Base-by-base conservation (phyloP, 108 stramenopile species). In the Tribonema minus region DNA sequence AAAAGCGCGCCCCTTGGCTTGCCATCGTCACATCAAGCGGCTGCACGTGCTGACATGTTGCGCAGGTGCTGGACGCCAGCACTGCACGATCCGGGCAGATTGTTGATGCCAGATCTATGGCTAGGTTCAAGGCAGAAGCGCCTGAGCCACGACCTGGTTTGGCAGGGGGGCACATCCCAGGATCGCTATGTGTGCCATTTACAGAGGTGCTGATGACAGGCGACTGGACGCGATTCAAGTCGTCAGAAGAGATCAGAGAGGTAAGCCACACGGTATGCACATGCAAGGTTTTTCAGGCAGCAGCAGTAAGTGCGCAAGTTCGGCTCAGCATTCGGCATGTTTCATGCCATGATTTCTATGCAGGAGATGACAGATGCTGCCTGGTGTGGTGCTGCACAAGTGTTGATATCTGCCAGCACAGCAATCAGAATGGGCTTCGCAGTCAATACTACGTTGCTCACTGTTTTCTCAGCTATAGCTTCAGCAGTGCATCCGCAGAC, bases 161-260 rank as follows among this genome's bases (percentile, higher is more conserved):
- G n/a, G 75, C 72, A 12, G 64, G 74, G 64, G 85, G 85, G 23
- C 85, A 86, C 76, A 81, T 86, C 12, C 85, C 85, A 0, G 84
- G 85, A 6, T 82, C 84, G 7, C 15, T 73, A 7, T 74, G 72
- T 64, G 54, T 86, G 33, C 85, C 85, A 4, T 86, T 86, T 27
- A 27, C 63, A 12, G 32, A 27, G 15, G 80, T 86, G 23, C 25
- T 86, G 27, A 37, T 9, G 73, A 71, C 80, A 33, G 60, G 80
- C 0, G 72, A 86, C 72, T 30, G 36, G 33, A 82, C 81, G 29
- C 76, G 58, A 58, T 86, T 83, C 75, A 38, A 35, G 38, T 9
- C 63, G 9, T 9, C 67, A 7, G 28, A n/a, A n/a, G 72, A 83
- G 0, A 76, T 83, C 34, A 25, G 9, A 20, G 0, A 70, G 76